Percentiles rank a stretch among this genome's conserved stretches.
Evolutionary conservation across 2,329 filamentous ascomycete genomes (phyloP).

Genomic region (Thelonectria rubi): DNA sequence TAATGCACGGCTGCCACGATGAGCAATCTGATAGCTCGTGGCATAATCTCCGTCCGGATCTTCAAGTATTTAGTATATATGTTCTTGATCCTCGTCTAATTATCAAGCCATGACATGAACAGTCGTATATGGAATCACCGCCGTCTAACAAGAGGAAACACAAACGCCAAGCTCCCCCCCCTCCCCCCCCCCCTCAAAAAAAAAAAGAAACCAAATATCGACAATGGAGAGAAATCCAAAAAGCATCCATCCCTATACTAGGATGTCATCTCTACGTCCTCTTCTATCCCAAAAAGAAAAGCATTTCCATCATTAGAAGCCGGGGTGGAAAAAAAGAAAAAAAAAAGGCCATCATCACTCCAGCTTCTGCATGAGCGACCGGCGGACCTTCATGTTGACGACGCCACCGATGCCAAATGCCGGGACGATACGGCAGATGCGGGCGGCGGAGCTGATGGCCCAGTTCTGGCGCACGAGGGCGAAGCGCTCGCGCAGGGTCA

Average conservation of each 20-base stretch:
- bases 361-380: constrained; percentile 70
- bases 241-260: not conserved
- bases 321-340: too few relatives aligned
- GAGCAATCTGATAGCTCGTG: too few relatives aligned
- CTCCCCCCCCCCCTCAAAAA: too few relatives aligned
- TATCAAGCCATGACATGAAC: constrained; percentile 9
- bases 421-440: constrained; percentile 86
- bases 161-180: not conserved
- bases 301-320: not conserved
- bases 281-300: too few relatives aligned
- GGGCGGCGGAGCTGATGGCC: constrained; percentile 74
- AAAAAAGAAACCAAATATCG: not conserved
- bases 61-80: not conserved
- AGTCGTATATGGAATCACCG: constrained; percentile 1
- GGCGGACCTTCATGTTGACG: constrained; percentile 78
- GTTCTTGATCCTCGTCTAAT: constrained; percentile 2
- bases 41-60: too few relatives aligned
- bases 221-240: not conserved
- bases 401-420: constrained; percentile 91
- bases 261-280: too few relatives aligned
- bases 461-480: constrained; percentile 77
- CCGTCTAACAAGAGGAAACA: constrained; percentile 1
- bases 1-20: too few relatives aligned
- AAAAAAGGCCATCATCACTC: constrained; percentile 46
- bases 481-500: constrained; percentile 68